phyloP scores from a whole-genome alignment of 1,284 basidiomycete species.

The Fomitopsis schrenkii region DNA sequence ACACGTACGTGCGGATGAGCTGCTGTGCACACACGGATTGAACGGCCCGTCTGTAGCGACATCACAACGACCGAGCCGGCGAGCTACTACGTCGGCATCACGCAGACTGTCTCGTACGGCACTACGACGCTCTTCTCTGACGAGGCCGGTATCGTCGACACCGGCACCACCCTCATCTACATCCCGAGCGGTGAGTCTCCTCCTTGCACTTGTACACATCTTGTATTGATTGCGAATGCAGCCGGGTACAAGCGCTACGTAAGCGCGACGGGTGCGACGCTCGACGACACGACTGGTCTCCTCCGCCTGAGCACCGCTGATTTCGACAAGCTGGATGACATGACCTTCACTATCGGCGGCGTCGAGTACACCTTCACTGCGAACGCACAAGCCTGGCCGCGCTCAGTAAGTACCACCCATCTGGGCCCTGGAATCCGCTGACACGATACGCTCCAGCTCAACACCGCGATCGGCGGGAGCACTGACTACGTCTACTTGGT shows the following conservation, averaged over 20 bases:
- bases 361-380: conserved; percentile 25
- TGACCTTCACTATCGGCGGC: conserved; percentile 39
- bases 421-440: neutral
- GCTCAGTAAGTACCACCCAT: conserved; percentile 13
- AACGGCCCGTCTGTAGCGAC: conserved; percentile 27
- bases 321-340: conserved; percentile 33
- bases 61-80: conserved; percentile 44
- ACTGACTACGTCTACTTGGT: conserved; percentile 25
- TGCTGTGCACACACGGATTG: neutral
- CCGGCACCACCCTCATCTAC: conserved; percentile 29
- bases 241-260: conserved; percentile 13
- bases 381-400: conserved; percentile 25
- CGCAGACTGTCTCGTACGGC: conserved; percentile 37
- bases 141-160: conserved; percentile 24
- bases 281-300: conserved; percentile 35
- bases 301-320: conserved; percentile 33
- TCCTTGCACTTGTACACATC: too few species aligned
- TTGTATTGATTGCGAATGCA: neutral
- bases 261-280: conserved; percentile 17
- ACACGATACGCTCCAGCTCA: conserved; percentile 16
- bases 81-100: conserved; percentile 46
- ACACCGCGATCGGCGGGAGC: conserved; percentile 25
- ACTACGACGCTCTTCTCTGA: conserved; percentile 21
- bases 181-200: conserved; percentile 28
- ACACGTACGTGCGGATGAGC: conserved; percentile 31